Evolutionary conservation across 2,329 filamentous ascomycete species (phyloP), one percentile per base, ranked within the genome.

Genomic region (Botryosphaeria dothidea): DNA sequence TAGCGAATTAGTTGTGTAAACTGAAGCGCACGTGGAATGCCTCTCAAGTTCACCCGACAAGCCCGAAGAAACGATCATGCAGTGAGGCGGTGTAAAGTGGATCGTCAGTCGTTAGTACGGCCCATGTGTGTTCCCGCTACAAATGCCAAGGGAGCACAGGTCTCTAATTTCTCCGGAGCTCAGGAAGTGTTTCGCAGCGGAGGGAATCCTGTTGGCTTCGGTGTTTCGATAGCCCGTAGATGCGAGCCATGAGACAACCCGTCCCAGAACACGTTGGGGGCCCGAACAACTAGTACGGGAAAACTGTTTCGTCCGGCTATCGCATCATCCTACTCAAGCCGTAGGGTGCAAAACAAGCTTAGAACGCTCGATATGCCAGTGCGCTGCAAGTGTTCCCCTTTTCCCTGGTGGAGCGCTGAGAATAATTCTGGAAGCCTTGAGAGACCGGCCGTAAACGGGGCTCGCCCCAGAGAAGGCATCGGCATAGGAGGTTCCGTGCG

Each of bases 51-150:
- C 15, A 19, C 34, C 15, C 0, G 34, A 19, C 4, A 1, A 34
- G 25, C n/a, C 25, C 17, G n/a, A n/a, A 13, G 38, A 45, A n/a
- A 27, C 25, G n/a, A 58, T 23, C n/a, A 3, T 9, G n/a, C 3
- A 27, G 23, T n/a, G 36, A 17, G 52, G 52, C 52, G 52, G 52
- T 57, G 54, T 45, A 21, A 46, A 58, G 23, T 23, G 54, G 54
- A 9, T 23, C 36, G 4, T 27, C 4, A 9, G 8, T 45, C 29
- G 31, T 11, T 34, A 11, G 25, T 15, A 17, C 17, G 8, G 54
- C 15, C n/a, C 25, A 46, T 46, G 25, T 25, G 38, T 31, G 31
- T 46, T 31, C 19, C 21, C 56, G 29, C 8, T 15, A 19, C 25
- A 25, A 43, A 8, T 31, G 56, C 56, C 41, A 46, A 60, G 56